Evolutionary conservation across 1,139 yeast genomes (phyloP), one percentile per base, ranked within the genome.

Genomic region (Saccharomycopsis crataegensis): DNA sequence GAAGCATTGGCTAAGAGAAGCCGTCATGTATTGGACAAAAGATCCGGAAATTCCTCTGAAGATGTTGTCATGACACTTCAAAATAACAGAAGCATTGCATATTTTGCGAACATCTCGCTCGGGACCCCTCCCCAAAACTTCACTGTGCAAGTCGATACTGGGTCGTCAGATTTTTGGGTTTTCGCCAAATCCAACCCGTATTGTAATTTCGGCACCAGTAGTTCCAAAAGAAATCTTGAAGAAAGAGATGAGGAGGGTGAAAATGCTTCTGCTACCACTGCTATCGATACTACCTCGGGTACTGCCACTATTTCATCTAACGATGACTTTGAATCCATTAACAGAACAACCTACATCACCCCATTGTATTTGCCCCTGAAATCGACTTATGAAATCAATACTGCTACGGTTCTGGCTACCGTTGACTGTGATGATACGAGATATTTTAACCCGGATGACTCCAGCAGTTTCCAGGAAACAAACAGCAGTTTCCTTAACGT

Each of bases 21-120:
- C 31, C 22, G 11, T 11, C 40, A 36, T 4, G 3, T 4, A 40
- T 14, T 8, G 3, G 9, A 3, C 3, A 14, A 40, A 12, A 11
- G 17, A 40, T 32, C 93, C 67, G 17, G 17, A 12, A n/a, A n/a
- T 3, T 83, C 91, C 62, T 8, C n/a, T 12, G 16, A 17, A 7
- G 14, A 40, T n/a, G 3, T 14, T 11, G 17, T 2, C 2, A 77
- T 86, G 49, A 97, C 97, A 6, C 78, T 93, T 67, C 83, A 91
- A 61, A 90, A 93, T 74, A 93, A 90, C 70, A 73, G 87, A 72
- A 91, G 93, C 67, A 97, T 96, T 46, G 97, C 90, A 73, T 93
- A 93, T 71, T 91, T 77, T 69, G 85, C 98, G 49, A 96, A 90
- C 66, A 85, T 93, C 63, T 76, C 81, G 58, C 65, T 93, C 56